Conservation (phyloP, 495 filamentous ascomycete species). For the Hyphodiscus hymeniophilus region DNA sequence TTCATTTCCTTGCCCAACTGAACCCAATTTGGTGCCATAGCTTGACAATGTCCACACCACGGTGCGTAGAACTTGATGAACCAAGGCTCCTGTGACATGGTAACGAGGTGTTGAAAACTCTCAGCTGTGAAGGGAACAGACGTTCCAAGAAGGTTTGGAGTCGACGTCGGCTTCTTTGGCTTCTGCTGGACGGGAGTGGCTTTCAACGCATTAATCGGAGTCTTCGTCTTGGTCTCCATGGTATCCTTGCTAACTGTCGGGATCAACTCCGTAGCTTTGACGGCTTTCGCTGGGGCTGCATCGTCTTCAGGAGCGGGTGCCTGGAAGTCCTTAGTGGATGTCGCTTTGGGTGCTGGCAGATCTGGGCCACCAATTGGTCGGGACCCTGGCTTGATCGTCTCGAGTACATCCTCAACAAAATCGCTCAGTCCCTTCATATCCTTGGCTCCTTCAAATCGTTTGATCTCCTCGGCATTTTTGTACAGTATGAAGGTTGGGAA, state of each 20-base stretch:
- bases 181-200: conserved; percentile 18
- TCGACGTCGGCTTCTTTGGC: conserved; percentile 27
- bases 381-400: conserved; percentile 70
- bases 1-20: conserved; percentile 87
- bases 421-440: conserved; percentile 51
- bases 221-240: conserved; percentile 13
- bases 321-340: conserved; percentile 13
- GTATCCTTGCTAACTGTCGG: conserved; percentile 4
- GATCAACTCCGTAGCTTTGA: conserved; percentile 10
- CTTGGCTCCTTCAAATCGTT: conserved; percentile 51
- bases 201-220: conserved; percentile 6
- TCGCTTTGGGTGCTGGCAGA: conserved; percentile 51
- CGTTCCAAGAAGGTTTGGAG: conserved; percentile 64
- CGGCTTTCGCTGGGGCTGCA: not conserved
- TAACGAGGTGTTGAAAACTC: conserved; percentile 78
- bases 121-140: conserved; percentile 74
- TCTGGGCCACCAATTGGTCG: conserved; percentile 55
- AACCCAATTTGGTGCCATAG: conserved; percentile 81
- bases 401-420: conserved; percentile 70
- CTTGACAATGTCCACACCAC: conserved; percentile 94
- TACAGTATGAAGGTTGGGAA: conserved; percentile 76
- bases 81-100: conserved; percentile 84
- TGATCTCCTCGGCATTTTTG: conserved; percentile 66
- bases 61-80: conserved; percentile 98
- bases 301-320: conserved; percentile 8